Evolutionary conservation across 331 rosid genomes (phyloP).

Genomic region (Prunus yedoensis): DNA sequence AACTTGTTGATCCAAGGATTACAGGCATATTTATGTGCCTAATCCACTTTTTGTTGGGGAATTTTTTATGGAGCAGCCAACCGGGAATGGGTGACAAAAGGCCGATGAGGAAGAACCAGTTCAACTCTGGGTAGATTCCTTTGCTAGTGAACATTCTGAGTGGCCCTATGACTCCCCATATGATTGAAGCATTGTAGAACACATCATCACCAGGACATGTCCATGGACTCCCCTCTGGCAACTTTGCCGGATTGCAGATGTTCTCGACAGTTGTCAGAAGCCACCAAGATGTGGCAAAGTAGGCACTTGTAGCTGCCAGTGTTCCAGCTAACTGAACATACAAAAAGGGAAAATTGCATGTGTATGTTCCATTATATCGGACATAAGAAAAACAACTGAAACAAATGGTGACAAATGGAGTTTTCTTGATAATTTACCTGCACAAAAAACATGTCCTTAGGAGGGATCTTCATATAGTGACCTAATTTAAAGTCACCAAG

Average conservation of each 20-base stretch:
- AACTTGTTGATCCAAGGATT: slow-evolving; percentile 28
- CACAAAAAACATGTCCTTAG: slow-evolving; percentile 46
- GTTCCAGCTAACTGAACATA: slow-evolving; percentile 41
- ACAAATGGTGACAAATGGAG: neutral
- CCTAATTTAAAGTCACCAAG: slow-evolving; percentile 50
- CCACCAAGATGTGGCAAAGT: slow-evolving; percentile 48
- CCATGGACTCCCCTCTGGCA: slow-evolving; percentile 50
- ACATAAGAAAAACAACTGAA: neutral
- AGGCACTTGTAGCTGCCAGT: slow-evolving; percentile 20
- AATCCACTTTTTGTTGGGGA: slow-evolving; percentile 40
- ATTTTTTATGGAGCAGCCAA: slow-evolving; percentile 25
- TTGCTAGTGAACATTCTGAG: slow-evolving; percentile 33
- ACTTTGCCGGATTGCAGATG: slow-evolving; percentile 23
- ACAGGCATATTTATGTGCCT: slow-evolving; percentile 39
- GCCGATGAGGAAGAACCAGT: slow-evolving; percentile 48
- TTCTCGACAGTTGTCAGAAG: slow-evolving; percentile 29
- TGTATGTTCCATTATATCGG: neutral
- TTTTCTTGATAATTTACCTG: slow-evolving; percentile 31
- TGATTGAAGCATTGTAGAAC: slow-evolving; percentile 48
- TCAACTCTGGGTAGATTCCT: slow-evolving; percentile 33
- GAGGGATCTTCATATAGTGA: slow-evolving; percentile 60
- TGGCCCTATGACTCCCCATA: slow-evolving; percentile 56
- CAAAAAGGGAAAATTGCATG: neutral
- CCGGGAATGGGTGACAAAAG: slow-evolving; percentile 35
- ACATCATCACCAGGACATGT: slow-evolving; percentile 46